A percentile compares a stretch with the other conserved stretches of the same genome.
Conservation (phyloP, 805 yeast species). For the Monosporozyma aerobia region DNA sequence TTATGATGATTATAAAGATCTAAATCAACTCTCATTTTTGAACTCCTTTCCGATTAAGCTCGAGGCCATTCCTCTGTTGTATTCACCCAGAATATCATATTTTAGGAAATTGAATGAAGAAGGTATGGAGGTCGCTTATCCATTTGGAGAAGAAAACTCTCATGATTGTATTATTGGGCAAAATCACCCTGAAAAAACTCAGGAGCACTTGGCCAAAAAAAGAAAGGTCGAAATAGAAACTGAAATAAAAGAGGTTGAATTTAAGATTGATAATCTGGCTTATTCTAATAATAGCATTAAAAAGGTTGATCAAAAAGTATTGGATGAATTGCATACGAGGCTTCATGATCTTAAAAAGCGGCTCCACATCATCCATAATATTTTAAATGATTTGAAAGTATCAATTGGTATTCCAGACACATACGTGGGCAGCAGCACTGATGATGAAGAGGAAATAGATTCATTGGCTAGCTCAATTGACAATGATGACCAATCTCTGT, state of each 20-base stretch:
- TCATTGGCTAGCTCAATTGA: not conserved
- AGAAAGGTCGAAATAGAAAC: conserved; percentile 34
- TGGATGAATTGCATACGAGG: conserved; percentile 14
- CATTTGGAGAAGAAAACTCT: conserved; percentile 50
- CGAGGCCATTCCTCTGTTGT: conserved; percentile 38
- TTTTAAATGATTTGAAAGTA: conserved; percentile 25
- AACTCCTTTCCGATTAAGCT: conserved; percentile 35
- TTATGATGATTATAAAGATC: conserved; percentile 63
- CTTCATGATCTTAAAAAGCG: conserved; percentile 28
- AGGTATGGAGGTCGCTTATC: conserved; percentile 37
- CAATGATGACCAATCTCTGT: conserved; percentile 8
- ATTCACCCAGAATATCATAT: conserved; percentile 52
- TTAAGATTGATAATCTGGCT: conserved; percentile 5
- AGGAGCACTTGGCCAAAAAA: conserved; percentile 35
- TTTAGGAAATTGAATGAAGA: conserved; percentile 44
- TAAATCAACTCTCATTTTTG: conserved; percentile 41
- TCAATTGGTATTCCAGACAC: conserved; percentile 17
- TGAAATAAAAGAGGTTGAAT: conserved; percentile 25
- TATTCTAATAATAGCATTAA: not conserved
- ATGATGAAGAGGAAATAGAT: conserved; percentile 4
- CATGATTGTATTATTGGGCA: conserved; percentile 47
- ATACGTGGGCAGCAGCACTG: conserved; percentile 3
- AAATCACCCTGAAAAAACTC: conserved; percentile 48
- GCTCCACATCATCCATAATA: conserved; percentile 24
- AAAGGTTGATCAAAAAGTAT: conserved; percentile 1